Percentiles rank a stretch among this genome's conserved stretches.
These are phyloP conservation scores for Lathyrus oleraceus DNA, from an alignment of 306 rosid species.

Conservation along the genomic window DNA sequence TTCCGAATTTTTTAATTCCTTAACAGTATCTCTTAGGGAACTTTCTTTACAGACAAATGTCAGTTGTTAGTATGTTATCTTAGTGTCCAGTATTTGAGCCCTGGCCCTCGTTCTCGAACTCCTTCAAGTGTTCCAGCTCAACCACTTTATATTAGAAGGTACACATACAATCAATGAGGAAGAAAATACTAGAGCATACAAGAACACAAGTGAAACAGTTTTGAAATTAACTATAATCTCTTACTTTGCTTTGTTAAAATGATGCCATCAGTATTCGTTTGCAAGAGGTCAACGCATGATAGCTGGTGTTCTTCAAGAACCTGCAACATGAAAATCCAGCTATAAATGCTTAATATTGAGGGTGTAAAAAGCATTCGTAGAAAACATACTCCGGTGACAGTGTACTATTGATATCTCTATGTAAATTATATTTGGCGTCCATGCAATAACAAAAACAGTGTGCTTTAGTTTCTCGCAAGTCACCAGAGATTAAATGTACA, in stretches of 20 bases:
- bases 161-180: slow-evolving; percentile 16
- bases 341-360: slow-evolving; percentile 30
- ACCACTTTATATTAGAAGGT: background rate
- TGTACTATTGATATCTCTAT: background rate
- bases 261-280: slow-evolving; percentile 65
- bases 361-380: slow-evolving; percentile 3
- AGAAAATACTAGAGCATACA: slow-evolving; percentile 17
- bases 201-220: slow-evolving; percentile 23
- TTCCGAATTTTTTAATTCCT: background rate
- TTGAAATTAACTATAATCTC: slow-evolving; percentile 31
- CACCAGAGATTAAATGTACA: background rate
- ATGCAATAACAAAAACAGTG: background rate
- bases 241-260: slow-evolving; percentile 80
- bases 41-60: background rate
- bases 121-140: background rate
- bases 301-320: slow-evolving; percentile 91
- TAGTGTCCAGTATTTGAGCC: background rate
- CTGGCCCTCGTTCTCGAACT: background rate
- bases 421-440: background rate
- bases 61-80: background rate
- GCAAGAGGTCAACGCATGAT: slow-evolving; percentile 71
- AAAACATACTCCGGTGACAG: background rate
- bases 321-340: slow-evolving; percentile 47
- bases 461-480: background rate
- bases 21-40: background rate